Conservation (phyloP, 257 asterid genomes). For the Solanum dulcamara region DNA sequence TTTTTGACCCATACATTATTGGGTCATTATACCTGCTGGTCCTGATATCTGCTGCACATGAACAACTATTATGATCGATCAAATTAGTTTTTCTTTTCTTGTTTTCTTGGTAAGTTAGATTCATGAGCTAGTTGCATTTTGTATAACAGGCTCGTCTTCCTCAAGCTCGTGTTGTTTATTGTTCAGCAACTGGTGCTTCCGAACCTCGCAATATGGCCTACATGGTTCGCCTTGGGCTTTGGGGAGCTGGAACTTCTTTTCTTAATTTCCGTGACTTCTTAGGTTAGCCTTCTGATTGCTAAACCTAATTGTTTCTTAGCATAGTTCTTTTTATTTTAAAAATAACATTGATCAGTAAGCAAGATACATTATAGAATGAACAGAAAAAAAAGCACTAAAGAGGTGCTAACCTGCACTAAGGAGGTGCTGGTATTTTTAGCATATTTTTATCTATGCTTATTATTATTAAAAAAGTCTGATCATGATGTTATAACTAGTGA, state of each 20-base stretch:
- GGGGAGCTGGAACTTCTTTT: constrained; percentile 99
- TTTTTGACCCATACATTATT: background rate
- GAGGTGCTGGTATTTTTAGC: background rate
- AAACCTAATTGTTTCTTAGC: background rate
- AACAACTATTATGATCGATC: background rate
- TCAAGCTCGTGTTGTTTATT: constrained; percentile 88
- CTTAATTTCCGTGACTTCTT: constrained; percentile 62
- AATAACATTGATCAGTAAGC: background rate
- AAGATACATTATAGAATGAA: background rate
- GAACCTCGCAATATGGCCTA: constrained; percentile 99
- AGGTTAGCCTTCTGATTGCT: constrained; percentile 40
- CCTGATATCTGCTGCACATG: background rate
- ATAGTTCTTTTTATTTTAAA: background rate
- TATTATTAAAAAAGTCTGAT: background rate
- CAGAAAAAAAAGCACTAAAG: background rate
- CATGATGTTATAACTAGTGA: background rate
- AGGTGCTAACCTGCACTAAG: background rate
- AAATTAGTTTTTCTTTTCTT: background rate
- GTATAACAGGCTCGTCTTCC: constrained; percentile 85
- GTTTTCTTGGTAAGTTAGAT: background rate
- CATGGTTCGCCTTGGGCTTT: constrained; percentile 99
- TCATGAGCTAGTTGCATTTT: constrained; percentile 10
- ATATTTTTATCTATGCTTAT: background rate
- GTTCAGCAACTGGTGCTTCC: constrained; percentile 99
- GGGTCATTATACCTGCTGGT: background rate